phyloP scores from a whole-genome alignment of 495 filamentous ascomycete genomes.

The Elaphomyces granulatus region DNA sequence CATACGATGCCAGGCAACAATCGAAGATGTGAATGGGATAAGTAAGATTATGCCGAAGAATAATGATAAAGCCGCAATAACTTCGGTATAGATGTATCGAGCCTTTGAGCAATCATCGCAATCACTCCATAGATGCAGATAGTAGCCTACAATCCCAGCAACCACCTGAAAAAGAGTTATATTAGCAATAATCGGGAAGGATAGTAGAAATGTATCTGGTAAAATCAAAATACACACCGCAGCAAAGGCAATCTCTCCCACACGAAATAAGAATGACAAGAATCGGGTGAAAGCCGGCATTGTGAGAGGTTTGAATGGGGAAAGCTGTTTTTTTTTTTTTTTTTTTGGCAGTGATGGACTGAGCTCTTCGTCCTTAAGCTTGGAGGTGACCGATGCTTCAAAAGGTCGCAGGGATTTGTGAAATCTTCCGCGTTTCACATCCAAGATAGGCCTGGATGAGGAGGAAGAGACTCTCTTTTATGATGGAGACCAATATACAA shows the following conservation, averaged over 20 bases:
- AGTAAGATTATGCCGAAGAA: constrained; percentile 39
- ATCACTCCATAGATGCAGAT: constrained; percentile 26
- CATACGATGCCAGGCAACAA: constrained; percentile 31
- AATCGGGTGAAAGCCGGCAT: constrained; percentile 39
- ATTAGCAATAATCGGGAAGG: not conserved
- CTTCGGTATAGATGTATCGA: constrained; percentile 46
- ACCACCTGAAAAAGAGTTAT: constrained; percentile 29
- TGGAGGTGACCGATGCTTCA: not conserved
- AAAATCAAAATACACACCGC: constrained; percentile 23
- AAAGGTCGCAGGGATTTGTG: no score
- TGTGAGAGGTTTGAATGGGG: constrained; percentile 7
- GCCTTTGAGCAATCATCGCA: constrained; percentile 26
- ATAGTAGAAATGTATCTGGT: not conserved
- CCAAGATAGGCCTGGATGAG: no score
- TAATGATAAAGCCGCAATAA: constrained; percentile 41
- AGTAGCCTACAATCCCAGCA: constrained; percentile 41
- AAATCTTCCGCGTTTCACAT: no score
- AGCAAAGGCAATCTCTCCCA: constrained; percentile 28
- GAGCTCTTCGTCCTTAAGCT: constrained; percentile 1
- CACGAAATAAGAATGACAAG: constrained; percentile 34
- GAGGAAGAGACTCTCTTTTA: not conserved
- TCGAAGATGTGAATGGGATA: constrained; percentile 35
- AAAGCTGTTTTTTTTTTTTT: not conserved
- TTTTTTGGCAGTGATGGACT: not conserved
- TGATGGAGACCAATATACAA: not conserved